A percentile compares a stretch with the other conserved stretches of the same genome.
Evolutionary conservation across 768 basidiomycete species (phyloP).

Genomic region (Phylloporus sp.): DNA sequence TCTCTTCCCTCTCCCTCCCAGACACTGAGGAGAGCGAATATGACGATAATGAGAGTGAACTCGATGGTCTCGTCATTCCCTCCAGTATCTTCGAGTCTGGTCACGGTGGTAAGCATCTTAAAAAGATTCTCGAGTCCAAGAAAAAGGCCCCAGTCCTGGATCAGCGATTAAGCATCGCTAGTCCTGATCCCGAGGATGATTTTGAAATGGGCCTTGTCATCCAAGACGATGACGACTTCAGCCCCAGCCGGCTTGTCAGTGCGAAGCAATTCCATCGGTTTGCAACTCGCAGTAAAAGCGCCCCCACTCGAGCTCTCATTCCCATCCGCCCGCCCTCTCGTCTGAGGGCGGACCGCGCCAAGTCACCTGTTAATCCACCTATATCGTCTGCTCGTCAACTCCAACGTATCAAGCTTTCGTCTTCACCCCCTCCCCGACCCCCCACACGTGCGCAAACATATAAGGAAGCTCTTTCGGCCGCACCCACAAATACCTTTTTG

Average conservation of each 20-base stretch:
- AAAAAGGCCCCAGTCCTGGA: conserved; percentile 55
- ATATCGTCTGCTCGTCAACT: conserved; percentile 66
- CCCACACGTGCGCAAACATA: conserved; percentile 53
- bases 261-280: conserved; percentile 42
- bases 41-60: conserved; percentile 65
- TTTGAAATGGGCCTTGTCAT: conserved; percentile 84
- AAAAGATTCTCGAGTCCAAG: conserved; percentile 51
- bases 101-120: conserved; percentile 48
- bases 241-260: conserved; percentile 66
- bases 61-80: conserved; percentile 81
- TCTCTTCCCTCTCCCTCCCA: conserved; percentile 59
- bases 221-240: conserved; percentile 78
- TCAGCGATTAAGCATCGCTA: conserved; percentile 48
- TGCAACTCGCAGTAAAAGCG: conserved; percentile 55
- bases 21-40: conserved; percentile 70
- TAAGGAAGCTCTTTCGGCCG: conserved; percentile 50
- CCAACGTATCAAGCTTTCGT: conserved; percentile 62
- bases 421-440: conserved; percentile 62
- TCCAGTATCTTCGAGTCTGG: conserved; percentile 71
- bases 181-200: conserved; percentile 74
- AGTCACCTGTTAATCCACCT: conserved; percentile 69
- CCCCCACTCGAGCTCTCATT: conserved; percentile 49
- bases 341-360: conserved; percentile 58
- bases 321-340: conserved; percentile 61
- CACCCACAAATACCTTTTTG: conserved; percentile 55